phyloP scores from a whole-genome alignment of 2,329 filamentous ascomycete species.

The Phaeoacremonium minimum region DNA sequence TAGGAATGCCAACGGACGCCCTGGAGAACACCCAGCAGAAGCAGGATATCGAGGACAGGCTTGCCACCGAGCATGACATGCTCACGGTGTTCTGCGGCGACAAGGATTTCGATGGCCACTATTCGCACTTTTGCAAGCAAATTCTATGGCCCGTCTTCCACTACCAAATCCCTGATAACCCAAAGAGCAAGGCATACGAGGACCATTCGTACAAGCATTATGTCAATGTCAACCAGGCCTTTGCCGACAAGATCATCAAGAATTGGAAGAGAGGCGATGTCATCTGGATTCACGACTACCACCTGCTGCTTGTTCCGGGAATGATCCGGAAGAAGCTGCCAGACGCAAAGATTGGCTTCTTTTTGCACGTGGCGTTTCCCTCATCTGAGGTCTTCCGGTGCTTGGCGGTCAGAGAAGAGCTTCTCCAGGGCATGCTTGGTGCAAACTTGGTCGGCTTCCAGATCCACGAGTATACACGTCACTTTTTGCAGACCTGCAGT shows the following conservation, averaged over 20 bases:
- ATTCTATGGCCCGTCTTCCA: constrained; percentile 98
- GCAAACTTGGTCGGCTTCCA: constrained; percentile 93
- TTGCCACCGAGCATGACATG: constrained; percentile 79
- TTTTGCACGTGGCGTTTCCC: constrained; percentile 90
- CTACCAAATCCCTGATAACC: constrained; percentile 96
- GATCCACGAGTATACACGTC: constrained; percentile 85
- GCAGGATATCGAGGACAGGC: constrained; percentile 74
- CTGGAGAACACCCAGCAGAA: constrained; percentile 70
- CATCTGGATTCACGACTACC: constrained; percentile 96
- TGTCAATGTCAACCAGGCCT: constrained; percentile 85
- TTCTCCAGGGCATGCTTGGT: constrained; percentile 88
- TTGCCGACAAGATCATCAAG: constrained; percentile 83
- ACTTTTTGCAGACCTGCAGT: constrained; percentile 95
- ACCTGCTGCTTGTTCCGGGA: constrained; percentile 79
- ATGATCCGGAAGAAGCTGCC: constrained; percentile 90
- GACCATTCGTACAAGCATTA: constrained; percentile 97
- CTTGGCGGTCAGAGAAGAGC: constrained; percentile 77
- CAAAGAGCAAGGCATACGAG: constrained; percentile 96
- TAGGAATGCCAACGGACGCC: constrained; percentile 91
- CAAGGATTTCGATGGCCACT: constrained; percentile 91
- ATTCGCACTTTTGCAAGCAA: constrained; percentile 94
- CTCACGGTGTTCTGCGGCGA: constrained; percentile 83
- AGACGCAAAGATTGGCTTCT: constrained; percentile 93
- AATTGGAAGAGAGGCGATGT: constrained; percentile 92
- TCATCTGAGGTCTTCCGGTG: constrained; percentile 96